A percentile compares a stretch with the other conserved stretches of the same genome.
These are phyloP conservation scores for Gossypium ekmanianum DNA, from an alignment of 345 rosid genomes.

Conservation along the genomic window DNA sequence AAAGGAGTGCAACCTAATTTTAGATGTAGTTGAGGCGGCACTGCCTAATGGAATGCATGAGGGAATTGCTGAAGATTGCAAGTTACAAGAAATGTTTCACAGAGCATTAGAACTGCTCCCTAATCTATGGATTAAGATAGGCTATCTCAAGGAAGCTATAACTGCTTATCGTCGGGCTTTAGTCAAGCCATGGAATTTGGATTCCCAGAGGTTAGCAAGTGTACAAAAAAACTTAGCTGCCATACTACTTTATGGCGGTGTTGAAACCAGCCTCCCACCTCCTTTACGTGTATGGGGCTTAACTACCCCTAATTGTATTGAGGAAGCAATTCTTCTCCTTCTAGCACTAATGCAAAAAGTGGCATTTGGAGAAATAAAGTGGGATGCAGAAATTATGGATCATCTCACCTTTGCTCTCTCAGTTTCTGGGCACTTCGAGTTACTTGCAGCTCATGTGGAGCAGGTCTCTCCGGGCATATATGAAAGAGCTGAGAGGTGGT, in stretches of 20 bases:
- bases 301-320: slow-evolving; percentile 45
- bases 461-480: slow-evolving; percentile 69
- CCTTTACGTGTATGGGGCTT: slow-evolving; percentile 36
- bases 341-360: slow-evolving; percentile 68
- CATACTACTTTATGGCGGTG: slow-evolving; percentile 66
- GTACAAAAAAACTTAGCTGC: slow-evolving; percentile 81
- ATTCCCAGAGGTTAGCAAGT: slow-evolving; percentile 61
- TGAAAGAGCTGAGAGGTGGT: slow-evolving; percentile 77
- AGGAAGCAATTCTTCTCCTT: slow-evolving; percentile 83
- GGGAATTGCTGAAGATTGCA: slow-evolving; percentile 56
- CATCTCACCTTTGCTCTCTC: slow-evolving; percentile 79
- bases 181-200: slow-evolving; percentile 82
- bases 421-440: slow-evolving; percentile 58
- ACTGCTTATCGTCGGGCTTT: slow-evolving; percentile 66
- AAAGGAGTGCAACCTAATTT: slow-evolving; percentile 69
- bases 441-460: slow-evolving; percentile 69
- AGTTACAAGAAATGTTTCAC: slow-evolving; percentile 78
- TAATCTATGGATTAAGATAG: slow-evolving; percentile 61
- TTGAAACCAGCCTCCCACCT: slow-evolving; percentile 54
- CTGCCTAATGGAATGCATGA: slow-evolving; percentile 66
- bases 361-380: slow-evolving; percentile 54
- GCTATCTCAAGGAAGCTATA: slow-evolving; percentile 64
- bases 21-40: slow-evolving; percentile 71
- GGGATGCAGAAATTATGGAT: slow-evolving; percentile 87
- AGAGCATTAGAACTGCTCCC: slow-evolving; percentile 84